Base-by-base conservation (phyloP, 2,329 filamentous ascomycete genomes). In the Passalora sequoiae region DNA sequence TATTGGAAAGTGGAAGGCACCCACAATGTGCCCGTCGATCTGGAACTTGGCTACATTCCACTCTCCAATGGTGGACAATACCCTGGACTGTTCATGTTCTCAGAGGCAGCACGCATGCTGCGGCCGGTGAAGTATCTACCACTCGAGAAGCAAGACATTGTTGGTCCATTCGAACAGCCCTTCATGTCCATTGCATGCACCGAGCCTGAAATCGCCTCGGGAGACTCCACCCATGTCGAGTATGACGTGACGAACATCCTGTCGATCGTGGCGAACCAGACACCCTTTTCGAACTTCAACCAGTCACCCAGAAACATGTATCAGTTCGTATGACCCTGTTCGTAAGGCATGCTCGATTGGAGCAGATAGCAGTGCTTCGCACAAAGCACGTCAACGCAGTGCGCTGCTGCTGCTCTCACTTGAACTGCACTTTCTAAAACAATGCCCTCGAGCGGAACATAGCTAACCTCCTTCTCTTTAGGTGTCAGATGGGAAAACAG, bases 271-370 rank as follows among this genome's bases (percentile, higher is more conserved):
- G 92, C 92, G 59, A 97, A 97, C 69, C 94, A 96, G 84, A 98
- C 92, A 0, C 92, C 92, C 3, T 98, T 98, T 69, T 96, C 91
- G 35, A 88, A 98, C 65, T 95, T 95, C 71, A 98, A 98, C 69
- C 92, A 98, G 67, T 96, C 89, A 10, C 92, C 92, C 1, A 78
- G 92, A 77, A 98, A 98, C 69, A 97, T 97, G 91, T 98, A 97
- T 30, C 20, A 37, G n/a, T 12, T 9, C 2, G 10, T 7, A 29
- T 27, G 9, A 10, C 19, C 33, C 4, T 39, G 17, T 32, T 20
- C n/a, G 15, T 38, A 5, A 30, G 15, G n/a, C n/a, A n/a, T n/a
- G n/a, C n/a, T n/a, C n/a, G n/a, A n/a, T n/a, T n/a, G n/a, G n/a
- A n/a, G n/a, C n/a, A n/a, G n/a, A n/a, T n/a, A n/a, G n/a, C n/a